Base-by-base conservation (phyloP, 139 green algal genomes). In the Desmodesmus armatus region DNA sequence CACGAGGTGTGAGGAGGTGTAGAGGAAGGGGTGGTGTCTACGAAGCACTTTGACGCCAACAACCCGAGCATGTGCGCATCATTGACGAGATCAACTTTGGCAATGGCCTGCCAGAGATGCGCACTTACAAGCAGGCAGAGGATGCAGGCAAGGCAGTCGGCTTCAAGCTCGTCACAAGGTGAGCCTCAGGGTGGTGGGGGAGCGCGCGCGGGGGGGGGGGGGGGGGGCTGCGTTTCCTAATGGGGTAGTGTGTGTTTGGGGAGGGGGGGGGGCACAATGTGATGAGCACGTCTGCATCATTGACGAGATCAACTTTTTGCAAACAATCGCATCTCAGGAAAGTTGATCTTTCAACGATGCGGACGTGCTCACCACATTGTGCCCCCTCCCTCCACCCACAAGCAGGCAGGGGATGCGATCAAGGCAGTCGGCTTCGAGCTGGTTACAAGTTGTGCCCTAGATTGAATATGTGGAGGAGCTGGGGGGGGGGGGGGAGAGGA, bases 41-140 rank as follows among this genome's bases (percentile, higher is more conserved):
- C n/a, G n/a, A n/a, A n/a, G n/a, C n/a, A n/a, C n/a, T n/a, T n/a
- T n/a, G n/a, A n/a, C n/a, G n/a, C n/a, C n/a, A 1, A 58, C 0
- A 58, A 58, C 41, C 78, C 3, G 84, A 92, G 44, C 97, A 99
- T 85, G 96, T 98, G n/a, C 80, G 87, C 4, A 95, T 98, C 90
- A 97, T 98, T 3, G 97, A 99, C 70, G 95, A 97, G 67, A 99
- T 99, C 92, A 97, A 98, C 90, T 97, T 96, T 84, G 97, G 97
- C 82, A 99, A 99, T 82, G 97, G 96, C 11, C 92, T 99, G 79
- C 97, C 97, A 29, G 95, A 98, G 70, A 96, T 99, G 93, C 89
- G 95, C 51, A 97, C 94, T 0, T 97, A 91, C 82, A 91, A 91
- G 84, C 69, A 99, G 88, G 93, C 92, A 5, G 94, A 98, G 87